Percentiles rank a stretch among this genome's conserved stretches.
Conservation (phyloP, 202 grass and related monocot species). For the Digitaria exilis region DNA sequence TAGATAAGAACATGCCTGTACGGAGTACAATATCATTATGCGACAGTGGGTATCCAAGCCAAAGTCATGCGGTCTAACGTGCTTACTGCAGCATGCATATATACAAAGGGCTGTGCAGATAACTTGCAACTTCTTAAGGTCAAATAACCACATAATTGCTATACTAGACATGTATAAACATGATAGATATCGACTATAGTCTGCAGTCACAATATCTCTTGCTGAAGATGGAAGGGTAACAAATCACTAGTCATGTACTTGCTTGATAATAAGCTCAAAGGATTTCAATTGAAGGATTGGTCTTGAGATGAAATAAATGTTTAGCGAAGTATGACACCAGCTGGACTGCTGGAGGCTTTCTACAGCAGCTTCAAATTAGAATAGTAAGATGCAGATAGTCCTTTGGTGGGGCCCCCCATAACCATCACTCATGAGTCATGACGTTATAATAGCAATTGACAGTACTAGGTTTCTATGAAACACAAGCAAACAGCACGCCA, state of each 20-base stretch:
- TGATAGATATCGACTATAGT: background rate
- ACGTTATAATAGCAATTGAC: background rate
- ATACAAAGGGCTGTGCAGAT: background rate
- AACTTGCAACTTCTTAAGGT: background rate
- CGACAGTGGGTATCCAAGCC: background rate
- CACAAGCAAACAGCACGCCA: background rate
- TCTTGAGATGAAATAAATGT: background rate
- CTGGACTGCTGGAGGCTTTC: background rate
- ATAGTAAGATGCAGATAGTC: background rate
- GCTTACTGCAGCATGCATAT: background rate
- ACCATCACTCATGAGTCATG: background rate
- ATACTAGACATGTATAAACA: background rate
- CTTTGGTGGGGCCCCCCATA: background rate
- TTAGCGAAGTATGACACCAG: background rate
- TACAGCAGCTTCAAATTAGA: background rate
- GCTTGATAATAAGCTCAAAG: background rate
- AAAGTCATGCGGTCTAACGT: background rate
- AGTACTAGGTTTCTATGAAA: conserved; percentile 10
- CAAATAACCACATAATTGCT: no score
- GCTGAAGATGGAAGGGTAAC: background rate
- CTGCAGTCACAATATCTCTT: background rate
- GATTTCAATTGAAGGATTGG: background rate
- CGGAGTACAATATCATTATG: background rate
- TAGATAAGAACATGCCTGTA: background rate
- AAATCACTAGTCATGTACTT: background rate